Evolutionary conservation across 2,329 filamentous ascomycete species (phyloP), one percentile per base, ranked within the genome.

Genomic region (Aspergillus carbonarius): DNA sequence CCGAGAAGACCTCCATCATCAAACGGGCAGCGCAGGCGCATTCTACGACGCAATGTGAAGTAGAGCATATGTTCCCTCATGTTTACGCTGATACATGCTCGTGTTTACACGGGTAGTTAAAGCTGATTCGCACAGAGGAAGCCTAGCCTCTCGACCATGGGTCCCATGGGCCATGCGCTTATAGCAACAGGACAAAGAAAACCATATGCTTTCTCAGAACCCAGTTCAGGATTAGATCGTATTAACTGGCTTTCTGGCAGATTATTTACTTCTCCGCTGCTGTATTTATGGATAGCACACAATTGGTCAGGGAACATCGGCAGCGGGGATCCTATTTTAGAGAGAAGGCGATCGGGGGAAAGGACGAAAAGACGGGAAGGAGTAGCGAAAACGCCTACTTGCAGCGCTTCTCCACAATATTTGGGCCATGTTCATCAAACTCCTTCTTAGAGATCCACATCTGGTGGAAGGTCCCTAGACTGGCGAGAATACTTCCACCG

Each of bases 391-490:
- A 57, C 9, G 27, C 59, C 78, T 72, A 98, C 81, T 96, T 96
- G 84, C 93, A 98, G 69, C 93, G 84, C 85, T 96, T 97, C 82
- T 98, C 93, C 46, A 98, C 91, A 68, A 98, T 93, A 63, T 86
- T 86, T 5, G 88, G 81, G 1, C 95, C 95, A 74, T 96, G 93
- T 81, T 99, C 96, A 64, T 97, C 92, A 70, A 97, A 98, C 80
- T 99, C 95, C 82, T 96, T 96, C 76, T 88, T 91, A 23, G 89
- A 93, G 68, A 99, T 96, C 95, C 95, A 99, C 90, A 99, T 93
- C 81, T 99, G 95, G 79, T 99, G 95, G 79, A 99, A 99, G 13
- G 93, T 96, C 9, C 96, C 96, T 78, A 99, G 77, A 76, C 93
- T 97, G 6, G 91, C 93, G 66, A 99, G 81, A 68, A 99, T 97